Evolutionary conservation across 176 grass and related monocot species (phyloP).

Genomic region (Zoysia pacifica): DNA sequence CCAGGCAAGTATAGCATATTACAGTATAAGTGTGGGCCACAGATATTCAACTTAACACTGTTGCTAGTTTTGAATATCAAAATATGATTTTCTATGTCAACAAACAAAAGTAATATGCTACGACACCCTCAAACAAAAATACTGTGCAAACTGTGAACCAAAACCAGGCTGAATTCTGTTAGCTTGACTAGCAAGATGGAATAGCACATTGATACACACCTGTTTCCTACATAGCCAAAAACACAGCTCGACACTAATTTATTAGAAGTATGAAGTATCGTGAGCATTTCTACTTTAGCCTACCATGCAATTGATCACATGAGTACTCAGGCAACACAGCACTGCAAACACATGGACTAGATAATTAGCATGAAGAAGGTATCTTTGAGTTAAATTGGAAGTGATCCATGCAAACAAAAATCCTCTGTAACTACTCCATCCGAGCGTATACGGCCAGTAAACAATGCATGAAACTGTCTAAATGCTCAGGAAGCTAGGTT

Average conservation of each 20-base stretch:
- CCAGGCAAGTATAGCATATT: background rate
- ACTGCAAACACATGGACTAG: background rate
- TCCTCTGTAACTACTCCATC: background rate
- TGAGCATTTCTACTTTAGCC: background rate
- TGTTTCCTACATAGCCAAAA: conserved; percentile 9
- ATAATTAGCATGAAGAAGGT: background rate
- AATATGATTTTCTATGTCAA: conserved; percentile 1
- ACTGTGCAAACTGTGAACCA: background rate
- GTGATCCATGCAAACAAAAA: background rate
- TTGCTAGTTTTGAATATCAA: conserved; percentile 5
- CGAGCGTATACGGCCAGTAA: background rate
- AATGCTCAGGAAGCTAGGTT: conserved; percentile 9
- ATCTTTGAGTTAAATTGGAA: conserved; percentile 6
- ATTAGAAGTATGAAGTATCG: background rate
- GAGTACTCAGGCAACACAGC: background rate
- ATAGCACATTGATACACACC: background rate
- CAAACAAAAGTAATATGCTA: conserved; percentile 1
- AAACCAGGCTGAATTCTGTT: conserved; percentile 6
- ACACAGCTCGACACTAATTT: background rate
- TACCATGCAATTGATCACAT: conserved; percentile 1
- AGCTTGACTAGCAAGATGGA: background rate
- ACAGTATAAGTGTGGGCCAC: background rate
- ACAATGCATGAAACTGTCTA: background rate
- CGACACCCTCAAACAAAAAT: background rate
- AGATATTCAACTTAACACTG: background rate